Evolutionary conservation across 2,329 filamentous ascomycete species (phyloP).

Genomic region (Teratosphaeria viscida): DNA sequence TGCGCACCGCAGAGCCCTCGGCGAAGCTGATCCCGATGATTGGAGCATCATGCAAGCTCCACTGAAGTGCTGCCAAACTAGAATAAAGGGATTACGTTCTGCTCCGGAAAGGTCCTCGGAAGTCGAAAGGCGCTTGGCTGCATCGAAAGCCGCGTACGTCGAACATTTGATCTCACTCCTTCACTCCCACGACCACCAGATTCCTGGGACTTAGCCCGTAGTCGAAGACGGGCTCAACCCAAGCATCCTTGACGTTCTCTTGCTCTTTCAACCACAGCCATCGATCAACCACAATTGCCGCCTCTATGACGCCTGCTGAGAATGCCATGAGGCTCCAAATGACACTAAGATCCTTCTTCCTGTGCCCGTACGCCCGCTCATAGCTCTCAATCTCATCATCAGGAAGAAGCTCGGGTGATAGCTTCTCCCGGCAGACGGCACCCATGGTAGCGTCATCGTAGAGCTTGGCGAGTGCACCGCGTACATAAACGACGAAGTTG

Average conservation of each 20-base stretch:
- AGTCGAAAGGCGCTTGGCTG: neutral
- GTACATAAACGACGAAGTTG: constrained; percentile 66
- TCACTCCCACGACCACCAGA: constrained; percentile 84
- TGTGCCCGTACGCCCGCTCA: constrained; percentile 49
- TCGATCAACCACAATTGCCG: constrained; percentile 78
- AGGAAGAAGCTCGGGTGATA: constrained; percentile 49
- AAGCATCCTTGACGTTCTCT: constrained; percentile 56
- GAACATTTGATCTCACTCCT: constrained; percentile 34
- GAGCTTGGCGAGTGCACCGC: constrained; percentile 70
- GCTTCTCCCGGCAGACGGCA: constrained; percentile 39
- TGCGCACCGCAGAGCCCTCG: too few species aligned
- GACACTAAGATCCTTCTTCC: constrained; percentile 72
- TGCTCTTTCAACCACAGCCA: constrained; percentile 83
- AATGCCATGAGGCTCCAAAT: constrained; percentile 97
- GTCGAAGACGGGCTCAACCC: constrained; percentile 92
- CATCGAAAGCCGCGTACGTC: neutral
- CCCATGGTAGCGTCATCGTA: constrained; percentile 48
- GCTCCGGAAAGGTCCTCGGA: neutral
- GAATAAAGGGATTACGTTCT: too few species aligned
- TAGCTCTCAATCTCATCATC: constrained; percentile 69
- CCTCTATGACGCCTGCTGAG: constrained; percentile 79
- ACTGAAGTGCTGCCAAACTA: too few species aligned
- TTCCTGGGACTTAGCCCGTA: constrained; percentile 80
- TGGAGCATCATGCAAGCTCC: too few species aligned
- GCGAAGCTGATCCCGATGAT: too few species aligned